Conservation (phyloP, 176 grass and related monocot species). For the Tillandsia fasciculata region DNA sequence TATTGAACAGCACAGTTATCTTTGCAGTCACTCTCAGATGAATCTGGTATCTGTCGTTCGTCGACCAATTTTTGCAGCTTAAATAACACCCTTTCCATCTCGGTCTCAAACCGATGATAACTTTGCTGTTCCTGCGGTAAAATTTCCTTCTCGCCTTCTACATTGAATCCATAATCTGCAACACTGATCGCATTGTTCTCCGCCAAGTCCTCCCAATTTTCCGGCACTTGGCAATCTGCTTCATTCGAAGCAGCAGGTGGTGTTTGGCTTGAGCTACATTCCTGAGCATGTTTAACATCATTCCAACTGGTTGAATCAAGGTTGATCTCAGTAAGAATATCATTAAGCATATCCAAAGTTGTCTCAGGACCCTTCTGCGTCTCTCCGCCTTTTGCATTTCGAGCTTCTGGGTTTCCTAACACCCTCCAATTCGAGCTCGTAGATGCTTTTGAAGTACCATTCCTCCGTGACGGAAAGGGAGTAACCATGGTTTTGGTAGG, state of each 20-base stretch:
- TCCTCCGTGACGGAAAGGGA: slow-evolving; percentile 13
- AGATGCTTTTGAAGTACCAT: slow-evolving; percentile 7
- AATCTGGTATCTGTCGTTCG: not conserved
- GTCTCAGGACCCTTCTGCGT: slow-evolving; percentile 19
- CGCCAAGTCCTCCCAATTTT: not conserved
- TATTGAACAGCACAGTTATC: not conserved
- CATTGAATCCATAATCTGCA: too few relatives aligned
- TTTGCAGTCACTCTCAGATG: not conserved
- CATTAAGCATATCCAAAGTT: not conserved
- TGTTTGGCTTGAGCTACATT: not conserved
- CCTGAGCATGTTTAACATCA: too few relatives aligned
- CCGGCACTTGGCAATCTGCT: not conserved
- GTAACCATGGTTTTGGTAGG: slow-evolving; percentile 33
- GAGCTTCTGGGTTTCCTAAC: slow-evolving; percentile 10
- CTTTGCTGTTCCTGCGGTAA: not conserved
- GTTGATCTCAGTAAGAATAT: not conserved
- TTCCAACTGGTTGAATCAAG: not conserved
- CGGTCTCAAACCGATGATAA: not conserved
- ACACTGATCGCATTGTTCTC: not conserved
- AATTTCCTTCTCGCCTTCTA: too few relatives aligned
- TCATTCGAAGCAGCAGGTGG: not conserved
- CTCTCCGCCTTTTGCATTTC: not conserved
- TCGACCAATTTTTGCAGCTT: not conserved
- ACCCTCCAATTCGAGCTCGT: not conserved
- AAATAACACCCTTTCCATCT: slow-evolving; percentile 4